phyloP scores from a whole-genome alignment of 2,329 filamentous ascomycete species.

The Clonostachys rosea region DNA sequence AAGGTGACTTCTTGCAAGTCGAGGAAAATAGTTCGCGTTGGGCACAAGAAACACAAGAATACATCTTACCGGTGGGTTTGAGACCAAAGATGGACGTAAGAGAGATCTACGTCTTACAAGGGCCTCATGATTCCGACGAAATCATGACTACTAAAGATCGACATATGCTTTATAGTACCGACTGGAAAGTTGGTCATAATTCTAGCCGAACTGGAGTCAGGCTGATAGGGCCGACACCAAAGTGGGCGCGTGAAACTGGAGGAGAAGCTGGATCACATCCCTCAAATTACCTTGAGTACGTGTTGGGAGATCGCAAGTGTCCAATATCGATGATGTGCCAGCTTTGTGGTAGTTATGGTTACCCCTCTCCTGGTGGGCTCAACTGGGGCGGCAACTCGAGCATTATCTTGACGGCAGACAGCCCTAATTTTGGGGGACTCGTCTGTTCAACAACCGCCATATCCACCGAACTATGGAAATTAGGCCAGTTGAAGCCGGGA shows the following conservation, averaged over 20 bases:
- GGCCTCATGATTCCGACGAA: slow-evolving; percentile 21
- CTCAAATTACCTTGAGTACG: slow-evolving; percentile 29
- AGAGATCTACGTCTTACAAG: slow-evolving; percentile 17
- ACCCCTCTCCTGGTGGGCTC: slow-evolving; percentile 54
- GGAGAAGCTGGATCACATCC: slow-evolving; percentile 62
- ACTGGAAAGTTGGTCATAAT: slow-evolving; percentile 60
- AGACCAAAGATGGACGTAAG: slow-evolving; percentile 2
- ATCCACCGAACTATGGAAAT: slow-evolving; percentile 54
- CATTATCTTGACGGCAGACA: slow-evolving; percentile 55
- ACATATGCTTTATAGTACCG: slow-evolving; percentile 49
- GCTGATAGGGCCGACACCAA: slow-evolving; percentile 51
- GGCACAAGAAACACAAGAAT: not conserved
- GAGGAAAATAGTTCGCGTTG: slow-evolving; percentile 4
- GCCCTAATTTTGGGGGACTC: slow-evolving; percentile 58
- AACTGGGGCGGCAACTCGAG: slow-evolving; percentile 60
- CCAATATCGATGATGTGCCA: not conserved
- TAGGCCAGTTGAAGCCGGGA: slow-evolving; percentile 57
- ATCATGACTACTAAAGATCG: slow-evolving; percentile 38
- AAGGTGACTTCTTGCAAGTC: slow-evolving; percentile 46
- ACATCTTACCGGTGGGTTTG: slow-evolving; percentile 11
- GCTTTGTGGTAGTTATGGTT: slow-evolving; percentile 14
- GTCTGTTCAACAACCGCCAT: slow-evolving; percentile 50
- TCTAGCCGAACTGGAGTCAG: slow-evolving; percentile 55
- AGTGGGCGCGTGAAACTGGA: slow-evolving; percentile 54
- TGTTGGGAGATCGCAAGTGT: not conserved